Conservation (phyloP, 2,329 filamentous ascomycete genomes). For the Talaromyces sp. region DNA sequence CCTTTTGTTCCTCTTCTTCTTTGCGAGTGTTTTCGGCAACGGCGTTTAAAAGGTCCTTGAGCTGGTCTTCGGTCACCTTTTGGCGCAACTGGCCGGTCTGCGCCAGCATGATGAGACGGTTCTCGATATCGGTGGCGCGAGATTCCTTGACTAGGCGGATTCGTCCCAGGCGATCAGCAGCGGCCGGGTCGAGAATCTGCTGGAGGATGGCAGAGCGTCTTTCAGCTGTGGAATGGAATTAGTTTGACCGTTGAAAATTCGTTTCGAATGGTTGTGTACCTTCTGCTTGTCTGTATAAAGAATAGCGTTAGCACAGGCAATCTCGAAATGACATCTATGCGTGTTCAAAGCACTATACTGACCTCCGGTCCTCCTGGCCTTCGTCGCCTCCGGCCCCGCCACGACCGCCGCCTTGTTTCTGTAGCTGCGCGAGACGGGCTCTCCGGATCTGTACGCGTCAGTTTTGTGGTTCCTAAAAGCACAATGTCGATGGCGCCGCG, state of each 20-base stretch:
- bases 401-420: slow-evolving; percentile 57
- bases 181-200: slow-evolving; percentile 92
- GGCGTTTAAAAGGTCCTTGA: slow-evolving; percentile 85
- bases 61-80: slow-evolving; percentile 86
- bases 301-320: neutral
- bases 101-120: slow-evolving; percentile 86
- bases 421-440: slow-evolving; percentile 89
- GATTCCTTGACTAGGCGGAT: slow-evolving; percentile 94
- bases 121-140: slow-evolving; percentile 85
- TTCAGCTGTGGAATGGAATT: slow-evolving; percentile 19
- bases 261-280: neutral
- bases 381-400: slow-evolving; percentile 45
- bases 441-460: slow-evolving; percentile 65
- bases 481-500: neutral
- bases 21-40: slow-evolving; percentile 67
- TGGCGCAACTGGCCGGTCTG: slow-evolving; percentile 77
- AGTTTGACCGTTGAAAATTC: neutral
- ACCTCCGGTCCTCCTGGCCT: slow-evolving; percentile 62
- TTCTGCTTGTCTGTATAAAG: slow-evolving; percentile 8
- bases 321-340: too few relatives aligned
- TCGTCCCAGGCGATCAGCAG: slow-evolving; percentile 84
- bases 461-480: neutral
- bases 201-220: slow-evolving; percentile 57
- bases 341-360: slow-evolving; percentile 30
- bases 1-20: slow-evolving; percentile 64